Base-by-base conservation (phyloP, 305 asterid genomes). In the Stenogyne calaminthoides region DNA sequence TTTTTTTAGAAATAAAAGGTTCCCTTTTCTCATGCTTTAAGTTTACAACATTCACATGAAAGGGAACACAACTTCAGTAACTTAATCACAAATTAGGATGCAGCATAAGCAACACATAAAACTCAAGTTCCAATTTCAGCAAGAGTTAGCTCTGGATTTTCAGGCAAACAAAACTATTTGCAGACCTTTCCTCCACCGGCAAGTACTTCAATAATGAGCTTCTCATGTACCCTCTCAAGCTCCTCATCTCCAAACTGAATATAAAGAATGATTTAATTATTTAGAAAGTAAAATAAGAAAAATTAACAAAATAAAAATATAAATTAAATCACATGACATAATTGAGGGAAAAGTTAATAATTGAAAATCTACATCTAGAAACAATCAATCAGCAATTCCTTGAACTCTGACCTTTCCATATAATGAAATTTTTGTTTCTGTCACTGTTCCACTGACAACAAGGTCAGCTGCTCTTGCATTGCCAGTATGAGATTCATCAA, bases 171-270 rank as follows among this genome's bases (percentile, higher is more conserved):
- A 73, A 75, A 69, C 77, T 71, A 79, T 60, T 56, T 54, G 82
- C 89, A 69, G 76, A 92, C 99, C 99, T 95, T 95, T 81, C 98
- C 99, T 70, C 98, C 99, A 80, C 87, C 87, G 73, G 97, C 99
- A 85, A 92, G 94, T 84, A 90, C 85, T 81, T 92, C 88, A 68
- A 95, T 83, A 69, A 95, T 85, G 70, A 87, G 82, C 77, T 84
- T 83, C 81, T 95, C 99, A 42, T 82, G 88, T 77, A 51, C 76
- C 62, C 73, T 79, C 77, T 84, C 89, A 67, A 68, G 77, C 78
- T 81, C 80, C 77, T 71, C 89, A 64, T 82, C 89, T 76, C 88
- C 89, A 75, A 82, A 73, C 99, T 95, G 90, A 78, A 84, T 78
- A 80, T 64, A 59, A 12, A 67, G 60, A 73, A 59, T 49, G 64